Base-by-base conservation (phyloP, 2,329 filamentous ascomycete species). In the Colletotrichum sp. region DNA sequence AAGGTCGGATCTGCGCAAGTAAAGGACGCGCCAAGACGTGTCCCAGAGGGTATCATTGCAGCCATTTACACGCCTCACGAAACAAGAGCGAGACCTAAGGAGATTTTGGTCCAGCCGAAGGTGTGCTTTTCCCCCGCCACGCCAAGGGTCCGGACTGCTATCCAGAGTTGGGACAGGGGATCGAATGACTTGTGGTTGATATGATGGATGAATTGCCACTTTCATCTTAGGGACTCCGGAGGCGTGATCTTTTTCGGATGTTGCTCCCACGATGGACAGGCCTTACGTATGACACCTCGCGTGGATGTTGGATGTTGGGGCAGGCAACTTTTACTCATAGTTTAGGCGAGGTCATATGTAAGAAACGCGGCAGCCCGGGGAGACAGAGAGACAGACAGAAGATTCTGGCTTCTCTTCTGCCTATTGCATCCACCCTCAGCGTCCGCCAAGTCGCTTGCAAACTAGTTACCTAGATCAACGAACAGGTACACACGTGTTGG, bases 271-370 rank as follows among this genome's bases (percentile, higher is more conserved):
- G 70, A 52, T 21, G 32, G 70, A 69, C 28, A 55, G 57, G 44
- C 59, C 55, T 72, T 73, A 59, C 73, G 70, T 73, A 73, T 76
- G 70, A 65, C 73, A 69, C 65, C 70, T 73, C 59, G 64, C 60
- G 70, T 76, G 64, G 34, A 59, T 39, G 24, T 69, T 39, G 73
- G 64, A 76, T 69, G 73, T 73, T 64, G 68, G 26, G 70, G 73
- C 73, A 76, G 64, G 64, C 70, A 73, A 72, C 73, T 65, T 39
- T 76, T 69, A 65, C 34, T 59, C 49, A 66, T 44, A 26, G 24
- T 64, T 44, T 24, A 57, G 44, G 10, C 60, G 60, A 39, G n/a
- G 32, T 64, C 62, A 44, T 36, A 66, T 66, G 63, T 30, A 34
- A 49, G 36, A 49, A 26, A 66, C 36, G 36, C 63, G 60, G 60